Evolutionary conservation across 2,329 filamentous ascomycete genomes (phyloP).

Genomic region (Conoideocrella luteorostrata): DNA sequence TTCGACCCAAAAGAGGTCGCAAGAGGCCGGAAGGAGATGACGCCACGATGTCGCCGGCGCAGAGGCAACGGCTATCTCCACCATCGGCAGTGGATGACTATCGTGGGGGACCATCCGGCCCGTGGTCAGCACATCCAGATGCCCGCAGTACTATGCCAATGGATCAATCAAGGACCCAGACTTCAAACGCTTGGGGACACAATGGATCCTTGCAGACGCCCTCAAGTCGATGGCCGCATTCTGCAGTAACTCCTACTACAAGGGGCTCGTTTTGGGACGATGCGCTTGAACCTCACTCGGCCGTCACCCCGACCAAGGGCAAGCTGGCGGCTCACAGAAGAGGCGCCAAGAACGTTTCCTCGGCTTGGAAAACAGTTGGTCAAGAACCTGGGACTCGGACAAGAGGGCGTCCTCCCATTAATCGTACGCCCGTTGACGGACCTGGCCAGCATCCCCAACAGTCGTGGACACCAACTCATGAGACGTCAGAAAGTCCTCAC

Average conservation of each 20-base stretch:
- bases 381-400: conserved; percentile 61
- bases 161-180: conserved; percentile 28
- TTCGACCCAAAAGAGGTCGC: conserved; percentile 54
- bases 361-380: conserved; percentile 72
- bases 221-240: conserved; percentile 66
- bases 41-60: conserved; percentile 41
- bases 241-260: conserved; percentile 64
- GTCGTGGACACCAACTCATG: conserved; percentile 42
- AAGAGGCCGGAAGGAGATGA: conserved; percentile 60
- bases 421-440: conserved; percentile 51
- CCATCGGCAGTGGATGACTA: conserved; percentile 35
- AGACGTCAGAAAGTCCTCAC: conserved; percentile 30
- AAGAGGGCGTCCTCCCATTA: conserved; percentile 73
- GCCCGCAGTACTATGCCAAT: conserved; percentile 24
- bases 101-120: conserved; percentile 28
- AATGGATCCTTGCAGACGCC: conserved; percentile 54
- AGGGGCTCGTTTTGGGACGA: conserved; percentile 49
- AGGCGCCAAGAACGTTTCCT: conserved; percentile 79
- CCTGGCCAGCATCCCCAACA: conserved; percentile 62
- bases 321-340: conserved; percentile 49
- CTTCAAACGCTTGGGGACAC: conserved; percentile 20
- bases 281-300: conserved; percentile 60
- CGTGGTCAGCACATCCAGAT: conserved; percentile 42
- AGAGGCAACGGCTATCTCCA: conserved; percentile 56
- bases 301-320: conserved; percentile 59